Evolutionary conservation across 139 green algal species (phyloP).

Genomic region (Volvox africanus): DNA sequence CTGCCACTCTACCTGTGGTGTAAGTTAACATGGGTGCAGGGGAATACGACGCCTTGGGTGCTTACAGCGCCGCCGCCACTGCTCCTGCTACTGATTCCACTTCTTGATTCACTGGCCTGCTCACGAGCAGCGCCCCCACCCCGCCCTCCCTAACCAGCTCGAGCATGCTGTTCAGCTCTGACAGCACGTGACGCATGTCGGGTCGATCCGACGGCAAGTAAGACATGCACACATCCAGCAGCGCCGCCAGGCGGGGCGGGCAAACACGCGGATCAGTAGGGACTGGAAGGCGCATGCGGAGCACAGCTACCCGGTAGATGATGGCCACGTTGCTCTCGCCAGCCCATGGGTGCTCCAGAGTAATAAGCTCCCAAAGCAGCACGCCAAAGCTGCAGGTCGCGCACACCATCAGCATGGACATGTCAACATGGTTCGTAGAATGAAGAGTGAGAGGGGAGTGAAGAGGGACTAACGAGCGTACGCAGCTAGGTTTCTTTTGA

Average conservation of each 20-base stretch:
- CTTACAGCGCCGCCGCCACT: too few species aligned
- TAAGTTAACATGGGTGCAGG: too few species aligned
- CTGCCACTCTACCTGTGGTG: too few species aligned
- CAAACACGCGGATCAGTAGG: constrained; percentile 22
- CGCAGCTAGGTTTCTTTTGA: too few species aligned
- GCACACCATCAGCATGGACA: too few species aligned
- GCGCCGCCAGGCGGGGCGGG: constrained; percentile 17
- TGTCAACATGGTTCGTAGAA: too few species aligned
- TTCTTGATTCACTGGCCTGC: too few species aligned
- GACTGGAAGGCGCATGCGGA: constrained; percentile 37
- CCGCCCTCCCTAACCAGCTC: not conserved
- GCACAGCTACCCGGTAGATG: constrained; percentile 63
- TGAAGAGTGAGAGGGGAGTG: too few species aligned
- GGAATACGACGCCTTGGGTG: too few species aligned
- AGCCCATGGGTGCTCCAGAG: constrained; percentile 52
- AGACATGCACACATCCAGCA: constrained; percentile 37
- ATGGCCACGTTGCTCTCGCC: constrained; percentile 59
- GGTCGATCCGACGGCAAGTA: constrained; percentile 22
- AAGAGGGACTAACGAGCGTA: too few species aligned
- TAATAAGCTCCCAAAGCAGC: constrained; percentile 59
- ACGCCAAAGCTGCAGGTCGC: not conserved
- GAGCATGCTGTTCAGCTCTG: constrained; percentile 21
- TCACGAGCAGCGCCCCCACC: not conserved
- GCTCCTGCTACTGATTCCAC: too few species aligned
- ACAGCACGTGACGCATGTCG: constrained; percentile 21